phyloP scores from a whole-genome alignment of 1,284 basidiomycete species.

The Leccinum griseonigrum region DNA sequence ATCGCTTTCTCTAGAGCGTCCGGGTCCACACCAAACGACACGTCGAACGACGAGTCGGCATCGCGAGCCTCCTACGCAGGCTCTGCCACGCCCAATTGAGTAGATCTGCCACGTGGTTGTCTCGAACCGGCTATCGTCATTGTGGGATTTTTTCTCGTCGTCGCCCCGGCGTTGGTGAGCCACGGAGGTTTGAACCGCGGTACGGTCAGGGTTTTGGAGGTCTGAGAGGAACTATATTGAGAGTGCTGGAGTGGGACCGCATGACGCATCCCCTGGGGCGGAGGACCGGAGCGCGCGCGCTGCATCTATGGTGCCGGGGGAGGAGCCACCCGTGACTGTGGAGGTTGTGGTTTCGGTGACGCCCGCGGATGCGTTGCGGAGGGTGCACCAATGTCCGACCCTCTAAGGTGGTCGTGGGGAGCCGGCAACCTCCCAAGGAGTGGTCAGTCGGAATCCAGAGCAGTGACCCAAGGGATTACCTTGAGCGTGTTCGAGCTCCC shows the following conservation, averaged over 20 bases:
- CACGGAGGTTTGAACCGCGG: slow-evolving; percentile 32
- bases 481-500: background rate
- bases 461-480: background rate
- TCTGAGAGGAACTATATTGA: slow-evolving; percentile 23
- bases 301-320: slow-evolving; percentile 13
- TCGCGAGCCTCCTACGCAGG: slow-evolving; percentile 7
- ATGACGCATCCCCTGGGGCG: slow-evolving; percentile 32
- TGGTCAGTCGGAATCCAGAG: background rate
- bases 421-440: background rate
- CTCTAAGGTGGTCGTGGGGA: background rate
- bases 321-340: background rate
- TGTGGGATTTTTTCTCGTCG: slow-evolving; percentile 3
- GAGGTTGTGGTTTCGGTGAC: background rate
- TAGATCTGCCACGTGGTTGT: background rate
- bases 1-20: slow-evolving; percentile 31
- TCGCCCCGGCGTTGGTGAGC: slow-evolving; percentile 9
- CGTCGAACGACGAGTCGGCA: slow-evolving; percentile 31
- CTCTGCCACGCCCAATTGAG: background rate
- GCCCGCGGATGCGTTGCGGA: background rate
- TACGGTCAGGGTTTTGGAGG: slow-evolving; percentile 15
- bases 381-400: background rate
- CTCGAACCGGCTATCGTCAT: background rate
- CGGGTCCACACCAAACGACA: slow-evolving; percentile 31
- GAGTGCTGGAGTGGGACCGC: slow-evolving; percentile 16
- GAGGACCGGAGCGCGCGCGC: slow-evolving; percentile 18